phyloP scores from a whole-genome alignment of 345 rosid genomes.

The Lepidium sativum region DNA sequence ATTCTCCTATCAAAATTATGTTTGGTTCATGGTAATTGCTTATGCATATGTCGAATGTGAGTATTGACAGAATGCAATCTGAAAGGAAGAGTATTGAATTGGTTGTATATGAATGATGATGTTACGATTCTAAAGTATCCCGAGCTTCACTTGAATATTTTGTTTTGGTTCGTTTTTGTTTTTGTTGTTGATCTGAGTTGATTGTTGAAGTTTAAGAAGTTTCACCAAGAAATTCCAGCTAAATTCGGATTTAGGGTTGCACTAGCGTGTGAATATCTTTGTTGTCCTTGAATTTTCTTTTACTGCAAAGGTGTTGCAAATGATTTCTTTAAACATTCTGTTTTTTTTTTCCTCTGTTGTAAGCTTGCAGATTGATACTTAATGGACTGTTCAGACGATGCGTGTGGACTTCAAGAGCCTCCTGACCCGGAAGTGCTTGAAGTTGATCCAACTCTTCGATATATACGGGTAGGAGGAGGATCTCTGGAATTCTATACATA shows the following conservation, averaged over 20 bases:
- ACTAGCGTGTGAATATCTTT: neutral
- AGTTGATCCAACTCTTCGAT: slow-evolving; percentile 58
- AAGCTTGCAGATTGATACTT: slow-evolving; percentile 8
- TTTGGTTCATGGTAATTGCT: neutral
- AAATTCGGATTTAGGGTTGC: neutral
- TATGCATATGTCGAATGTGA: neutral
- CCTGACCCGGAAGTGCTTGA: slow-evolving; percentile 59
- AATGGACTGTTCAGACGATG: slow-evolving; percentile 38
- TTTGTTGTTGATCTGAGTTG: neutral
- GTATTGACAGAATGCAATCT: neutral
- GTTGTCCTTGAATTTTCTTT: neutral
- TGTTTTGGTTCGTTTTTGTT: neutral
- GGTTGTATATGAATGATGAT: neutral
- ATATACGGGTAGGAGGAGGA: slow-evolving; percentile 38
- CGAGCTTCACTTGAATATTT: neutral
- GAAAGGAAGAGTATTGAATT: neutral
- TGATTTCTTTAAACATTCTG: neutral
- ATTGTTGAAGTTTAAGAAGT: neutral
- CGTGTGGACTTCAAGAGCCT: slow-evolving; percentile 37
- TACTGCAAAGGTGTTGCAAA: neutral
- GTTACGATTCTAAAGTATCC: neutral
- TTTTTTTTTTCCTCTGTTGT: neutral
- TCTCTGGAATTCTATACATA: neutral
- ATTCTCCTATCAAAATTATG: neutral
- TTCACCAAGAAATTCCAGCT: neutral